Conservation (phyloP, 257 asterid genomes). For the Nicotiana attenuata region DNA sequence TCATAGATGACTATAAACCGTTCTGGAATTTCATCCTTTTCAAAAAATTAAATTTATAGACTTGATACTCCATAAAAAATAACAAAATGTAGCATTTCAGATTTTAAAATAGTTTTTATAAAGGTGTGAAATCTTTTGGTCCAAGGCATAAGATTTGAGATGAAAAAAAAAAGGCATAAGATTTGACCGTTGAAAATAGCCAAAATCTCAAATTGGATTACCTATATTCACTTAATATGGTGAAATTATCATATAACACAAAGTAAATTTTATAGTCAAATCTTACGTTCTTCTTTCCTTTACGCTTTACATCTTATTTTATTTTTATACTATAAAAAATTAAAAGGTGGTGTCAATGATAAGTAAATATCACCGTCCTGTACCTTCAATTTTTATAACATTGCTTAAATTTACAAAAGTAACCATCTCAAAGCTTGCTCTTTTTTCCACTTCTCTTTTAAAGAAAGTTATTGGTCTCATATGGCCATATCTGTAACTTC, state of each 20-base stretch:
- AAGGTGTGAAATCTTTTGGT: neutral
- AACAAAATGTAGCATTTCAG: neutral
- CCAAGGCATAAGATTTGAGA: neutral
- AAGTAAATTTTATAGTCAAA: no score
- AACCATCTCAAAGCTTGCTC: neutral
- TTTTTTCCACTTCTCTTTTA: neutral
- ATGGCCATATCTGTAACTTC: neutral
- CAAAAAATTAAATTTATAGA: no score
- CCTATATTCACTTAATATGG: neutral
- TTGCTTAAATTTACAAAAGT: neutral
- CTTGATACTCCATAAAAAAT: neutral
- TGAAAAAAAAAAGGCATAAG: neutral
- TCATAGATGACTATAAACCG: no score
- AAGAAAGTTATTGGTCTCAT: neutral
- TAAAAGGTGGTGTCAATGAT: neutral
- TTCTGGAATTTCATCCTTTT: neutral
- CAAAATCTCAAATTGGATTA: neutral
- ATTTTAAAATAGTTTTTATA: neutral
- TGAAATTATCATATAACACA: neutral
- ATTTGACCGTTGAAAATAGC: neutral
- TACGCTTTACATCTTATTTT: no score
- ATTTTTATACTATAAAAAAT: no score
- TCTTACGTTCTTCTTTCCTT: no score
- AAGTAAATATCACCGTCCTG: neutral
- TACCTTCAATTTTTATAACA: neutral